These are phyloP conservation scores for Macrolepiota albuminosa DNA, from an alignment of 768 basidiomycete genomes.

Conservation along the genomic window DNA sequence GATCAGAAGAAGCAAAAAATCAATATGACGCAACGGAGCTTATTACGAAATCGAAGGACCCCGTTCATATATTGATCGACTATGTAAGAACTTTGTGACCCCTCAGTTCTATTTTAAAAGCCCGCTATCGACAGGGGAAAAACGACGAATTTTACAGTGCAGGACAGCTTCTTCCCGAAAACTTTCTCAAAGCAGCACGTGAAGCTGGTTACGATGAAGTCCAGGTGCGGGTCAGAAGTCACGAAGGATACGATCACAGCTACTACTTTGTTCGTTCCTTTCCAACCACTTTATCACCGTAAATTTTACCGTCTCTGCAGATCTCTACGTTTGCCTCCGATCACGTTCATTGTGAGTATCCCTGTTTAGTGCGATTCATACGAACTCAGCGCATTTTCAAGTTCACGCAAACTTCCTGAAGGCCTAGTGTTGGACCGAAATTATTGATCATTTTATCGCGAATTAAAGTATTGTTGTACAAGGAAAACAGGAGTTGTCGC, in stretches of 20 bases:
- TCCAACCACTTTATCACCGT: not conserved
- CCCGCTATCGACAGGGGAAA: slow-evolving; percentile 49
- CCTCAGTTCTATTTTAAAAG: not conserved
- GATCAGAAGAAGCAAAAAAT: slow-evolving; percentile 66
- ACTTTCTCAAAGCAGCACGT: slow-evolving; percentile 76
- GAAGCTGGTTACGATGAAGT: slow-evolving; percentile 67
- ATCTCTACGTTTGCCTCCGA: slow-evolving; percentile 88
- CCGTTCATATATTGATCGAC: slow-evolving; percentile 81
- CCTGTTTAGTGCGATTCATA: slow-evolving; percentile 11
- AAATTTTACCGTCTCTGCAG: slow-evolving; percentile 29
- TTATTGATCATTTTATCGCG: not conserved
- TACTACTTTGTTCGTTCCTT: slow-evolving; percentile 70
- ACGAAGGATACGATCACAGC: slow-evolving; percentile 84
- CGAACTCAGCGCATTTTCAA: slow-evolving; percentile 22
- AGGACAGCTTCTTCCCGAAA: slow-evolving; percentile 87
- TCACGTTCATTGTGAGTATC: slow-evolving; percentile 77
- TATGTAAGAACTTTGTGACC: slow-evolving; percentile 50
- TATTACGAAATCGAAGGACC: slow-evolving; percentile 54
- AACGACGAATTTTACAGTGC: slow-evolving; percentile 80
- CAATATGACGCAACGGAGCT: slow-evolving; percentile 85
- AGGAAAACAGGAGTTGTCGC: slow-evolving; percentile 3
- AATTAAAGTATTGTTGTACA: not conserved
- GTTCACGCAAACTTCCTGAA: slow-evolving; percentile 90
- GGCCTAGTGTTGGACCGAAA: slow-evolving; percentile 31
- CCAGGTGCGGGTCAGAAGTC: slow-evolving; percentile 73